Base-by-base conservation (phyloP, 208 protist genomes). In the Acanthamoeba sp. region DNA sequence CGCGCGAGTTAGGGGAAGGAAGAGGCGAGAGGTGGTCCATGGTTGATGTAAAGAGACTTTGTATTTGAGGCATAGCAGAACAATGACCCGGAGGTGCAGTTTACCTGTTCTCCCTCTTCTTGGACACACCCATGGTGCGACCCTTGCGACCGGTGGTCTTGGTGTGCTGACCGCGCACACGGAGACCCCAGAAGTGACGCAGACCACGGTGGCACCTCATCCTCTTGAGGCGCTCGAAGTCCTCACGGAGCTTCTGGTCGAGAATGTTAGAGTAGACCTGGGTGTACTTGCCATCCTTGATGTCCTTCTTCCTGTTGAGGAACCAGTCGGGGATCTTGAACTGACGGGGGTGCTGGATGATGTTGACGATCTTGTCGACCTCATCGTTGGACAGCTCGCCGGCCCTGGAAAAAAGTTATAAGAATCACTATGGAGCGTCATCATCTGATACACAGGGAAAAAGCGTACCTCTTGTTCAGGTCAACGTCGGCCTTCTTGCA, bases 281-380 rank as follows among this genome's bases (percentile, higher is more conserved):
- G 94, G 98, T 98, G 96, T 97, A 99, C 97, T 99, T 99, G 97
- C 99, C 99, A 93, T 98, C 99, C 96, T 99, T 99, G 96, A 99
- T 98, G 98, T 99, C 99, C 91, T 98, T 99, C 97, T 99, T 98
- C 96, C 99, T 98, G 98, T 99, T 99, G 93, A 99, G 98, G 98
- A 99, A 99, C 99, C 99, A 99, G 95, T 98, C 97, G 93, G 99
- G 99, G 98, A 99, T 99, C 97, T 99, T 99, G 98, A 99, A 99
- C 97, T 99, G 98, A 84, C 97, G 76, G 93, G 99, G 99, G 96
- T 99, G 98, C 87, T 98, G 97, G 95, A 99, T 99, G 93, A 99
- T 98, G 93, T 99, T 98, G 69, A 99, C 97, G 89, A 99, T 88
- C 94, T 98, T 98, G 93, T 99, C 99, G 84, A 99, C 97, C 98